Percentiles rank a stretch among this genome's conserved stretches.
Conservation (phyloP, 495 filamentous ascomycete genomes). For the Geoglossum glabrum region DNA sequence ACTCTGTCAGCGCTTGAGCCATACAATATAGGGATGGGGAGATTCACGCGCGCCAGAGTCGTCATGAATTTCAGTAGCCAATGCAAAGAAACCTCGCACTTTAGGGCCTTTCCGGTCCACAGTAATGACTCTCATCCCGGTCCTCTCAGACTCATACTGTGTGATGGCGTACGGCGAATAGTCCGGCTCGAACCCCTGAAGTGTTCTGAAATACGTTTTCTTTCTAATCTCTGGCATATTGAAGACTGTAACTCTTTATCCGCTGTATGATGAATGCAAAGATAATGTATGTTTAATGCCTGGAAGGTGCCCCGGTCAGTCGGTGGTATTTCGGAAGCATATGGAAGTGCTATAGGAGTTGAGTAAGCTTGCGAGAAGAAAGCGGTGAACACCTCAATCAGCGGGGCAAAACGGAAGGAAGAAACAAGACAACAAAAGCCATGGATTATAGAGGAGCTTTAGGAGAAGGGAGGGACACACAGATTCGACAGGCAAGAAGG, state of each 20-base stretch:
- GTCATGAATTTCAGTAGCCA: conserved; percentile 94
- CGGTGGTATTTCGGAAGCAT: background rate
- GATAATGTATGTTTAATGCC: background rate
- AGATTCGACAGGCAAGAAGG: background rate
- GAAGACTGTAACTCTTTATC: background rate
- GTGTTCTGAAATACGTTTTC: conserved; percentile 45
- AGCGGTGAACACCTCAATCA: background rate
- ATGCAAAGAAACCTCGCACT: conserved; percentile 78
- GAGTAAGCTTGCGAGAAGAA: background rate
- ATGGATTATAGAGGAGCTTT: background rate
- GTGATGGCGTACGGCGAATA: conserved; percentile 73
- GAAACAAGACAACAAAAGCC: background rate
- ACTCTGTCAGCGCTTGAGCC: background rate
- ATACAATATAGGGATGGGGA: background rate
- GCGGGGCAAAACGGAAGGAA: background rate
- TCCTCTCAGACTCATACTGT: conserved; percentile 71
- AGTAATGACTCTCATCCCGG: conserved; percentile 83
- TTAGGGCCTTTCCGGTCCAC: conserved; percentile 87
- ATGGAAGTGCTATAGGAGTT: background rate
- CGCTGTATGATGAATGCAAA: background rate
- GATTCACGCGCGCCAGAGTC: conserved; percentile 60
- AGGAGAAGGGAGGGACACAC: background rate
- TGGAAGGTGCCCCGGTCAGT: background rate
- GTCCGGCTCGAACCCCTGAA: conserved; percentile 70
- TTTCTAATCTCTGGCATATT: background rate